Percentiles rank a stretch among this genome's conserved stretches.
Conservation (phyloP, 805 yeast species). For the Schizosaccharomyces cryophilus region DNA sequence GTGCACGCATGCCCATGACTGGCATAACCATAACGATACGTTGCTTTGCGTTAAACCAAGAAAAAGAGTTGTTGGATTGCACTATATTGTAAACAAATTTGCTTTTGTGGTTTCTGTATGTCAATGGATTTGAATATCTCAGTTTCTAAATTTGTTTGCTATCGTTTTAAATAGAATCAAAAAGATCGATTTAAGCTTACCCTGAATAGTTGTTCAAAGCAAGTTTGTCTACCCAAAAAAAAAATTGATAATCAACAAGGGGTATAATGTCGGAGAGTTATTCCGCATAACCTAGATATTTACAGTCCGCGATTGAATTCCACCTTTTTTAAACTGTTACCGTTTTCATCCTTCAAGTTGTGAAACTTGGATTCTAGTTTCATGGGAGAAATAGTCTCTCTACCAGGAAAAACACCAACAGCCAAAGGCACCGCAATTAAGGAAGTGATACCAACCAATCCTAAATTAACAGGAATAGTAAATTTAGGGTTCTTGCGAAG, state of each 20-base stretch:
- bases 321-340: slow-evolving; percentile 31
- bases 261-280: no score
- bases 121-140: no score
- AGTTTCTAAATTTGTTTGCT: no score
- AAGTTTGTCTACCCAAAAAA: neutral
- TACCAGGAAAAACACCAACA: slow-evolving; percentile 83
- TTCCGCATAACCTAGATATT: neutral
- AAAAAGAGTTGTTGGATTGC: no score
- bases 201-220: no score
- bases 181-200: no score
- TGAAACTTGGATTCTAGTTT: slow-evolving; percentile 42
- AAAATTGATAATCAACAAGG: neutral
- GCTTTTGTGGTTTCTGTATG: no score
- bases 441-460: slow-evolving; percentile 63
- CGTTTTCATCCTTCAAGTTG: slow-evolving; percentile 35
- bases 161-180: no score
- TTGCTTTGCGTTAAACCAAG: no score
- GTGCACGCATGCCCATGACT: neutral
- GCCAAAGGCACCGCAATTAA: slow-evolving; percentile 84
- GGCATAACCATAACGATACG: no score
- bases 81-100: no score
- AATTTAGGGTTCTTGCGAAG: slow-evolving; percentile 18
- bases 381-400: slow-evolving; percentile 32
- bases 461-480: slow-evolving; percentile 54
- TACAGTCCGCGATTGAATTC: slow-evolving; percentile 88